Conservation (phyloP, 1,139 yeast species). For the Suhomyces coccinellae region DNA sequence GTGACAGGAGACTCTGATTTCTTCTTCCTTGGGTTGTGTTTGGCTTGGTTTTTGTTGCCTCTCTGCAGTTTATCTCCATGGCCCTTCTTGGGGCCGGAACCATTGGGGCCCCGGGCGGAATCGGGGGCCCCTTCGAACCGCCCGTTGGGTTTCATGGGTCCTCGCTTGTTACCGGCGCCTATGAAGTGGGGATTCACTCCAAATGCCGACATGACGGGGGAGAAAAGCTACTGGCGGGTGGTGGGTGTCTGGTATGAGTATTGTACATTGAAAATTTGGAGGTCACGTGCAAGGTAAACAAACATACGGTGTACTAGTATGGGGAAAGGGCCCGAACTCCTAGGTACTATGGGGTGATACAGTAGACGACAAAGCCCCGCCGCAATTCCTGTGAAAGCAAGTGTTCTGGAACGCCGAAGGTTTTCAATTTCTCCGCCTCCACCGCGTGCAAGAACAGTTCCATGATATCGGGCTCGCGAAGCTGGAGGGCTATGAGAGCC, state of each 20-base stretch:
- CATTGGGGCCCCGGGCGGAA: slow-evolving; percentile 20
- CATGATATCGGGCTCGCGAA: slow-evolving; percentile 55
- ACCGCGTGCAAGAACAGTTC: slow-evolving; percentile 45
- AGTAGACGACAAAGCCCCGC: slow-evolving; percentile 49
- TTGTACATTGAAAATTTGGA: slow-evolving; percentile 6
- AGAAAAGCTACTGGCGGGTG: background rate
- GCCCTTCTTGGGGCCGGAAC: slow-evolving; percentile 9
- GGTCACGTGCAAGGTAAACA: slow-evolving; percentile 6
- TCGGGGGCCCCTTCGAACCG: slow-evolving; percentile 18
- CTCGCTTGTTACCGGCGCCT: slow-evolving; percentile 5
- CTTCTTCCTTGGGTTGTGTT: slow-evolving; percentile 3
- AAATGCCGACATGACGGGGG: slow-evolving; percentile 12
- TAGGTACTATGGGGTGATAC: slow-evolving; percentile 16
- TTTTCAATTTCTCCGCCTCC: slow-evolving; percentile 17
- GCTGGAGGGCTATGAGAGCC: slow-evolving; percentile 52
- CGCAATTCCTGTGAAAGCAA: slow-evolving; percentile 30
- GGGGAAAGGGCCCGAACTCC: background rate
- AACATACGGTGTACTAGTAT: background rate
- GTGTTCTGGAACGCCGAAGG: slow-evolving; percentile 30
- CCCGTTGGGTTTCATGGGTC: slow-evolving; percentile 6
- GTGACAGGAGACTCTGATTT: slow-evolving; percentile 8
- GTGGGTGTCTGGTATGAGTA: background rate
- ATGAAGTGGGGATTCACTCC: slow-evolving; percentile 11
- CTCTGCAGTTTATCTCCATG: slow-evolving; percentile 3
- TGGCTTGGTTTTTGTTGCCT: background rate